phyloP scores from a whole-genome alignment of 2,329 filamentous ascomycete species.

The Aspergillus aculeatus region DNA sequence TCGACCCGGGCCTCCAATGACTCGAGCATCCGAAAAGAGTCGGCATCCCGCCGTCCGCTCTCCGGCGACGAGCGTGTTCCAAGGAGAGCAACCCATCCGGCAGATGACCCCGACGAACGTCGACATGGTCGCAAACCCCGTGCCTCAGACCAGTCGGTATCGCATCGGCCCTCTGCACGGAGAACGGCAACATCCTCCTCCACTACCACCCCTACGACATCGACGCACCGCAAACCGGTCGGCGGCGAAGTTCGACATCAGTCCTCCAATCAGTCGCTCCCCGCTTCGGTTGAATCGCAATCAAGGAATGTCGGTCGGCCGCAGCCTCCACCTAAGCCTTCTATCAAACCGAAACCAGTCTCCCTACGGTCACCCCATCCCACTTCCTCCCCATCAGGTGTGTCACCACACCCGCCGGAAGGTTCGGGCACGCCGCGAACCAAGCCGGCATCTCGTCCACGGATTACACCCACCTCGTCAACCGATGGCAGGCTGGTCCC shows the following conservation, averaged over 20 bases:
- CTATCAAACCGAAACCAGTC: slow-evolving; percentile 41
- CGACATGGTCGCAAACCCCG: slow-evolving; percentile 11
- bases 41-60: slow-evolving; percentile 16
- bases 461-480: slow-evolving; percentile 7
- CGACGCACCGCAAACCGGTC: slow-evolving; percentile 3
- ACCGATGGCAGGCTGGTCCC: slow-evolving; percentile 33
- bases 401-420: slow-evolving; percentile 11
- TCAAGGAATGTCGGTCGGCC: slow-evolving; percentile 21
- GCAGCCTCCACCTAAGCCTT: slow-evolving; percentile 29
- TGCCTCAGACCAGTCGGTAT: slow-evolving; percentile 5
- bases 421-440: slow-evolving; percentile 18
- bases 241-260: slow-evolving; percentile 11
- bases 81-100: slow-evolving; percentile 7
- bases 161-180: slow-evolving; percentile 13
- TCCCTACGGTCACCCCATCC: slow-evolving; percentile 23
- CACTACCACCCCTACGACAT: slow-evolving; percentile 8
- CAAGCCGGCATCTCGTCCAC: slow-evolving; percentile 22
- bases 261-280: slow-evolving; percentile 10
- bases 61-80: slow-evolving; percentile 25
- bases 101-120: slow-evolving; percentile 12
- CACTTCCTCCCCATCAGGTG: slow-evolving; percentile 13
- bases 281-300: slow-evolving; percentile 18
- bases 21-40: slow-evolving; percentile 27
- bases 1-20: slow-evolving; percentile 33
- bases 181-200: slow-evolving; percentile 7